phyloP scores from a whole-genome alignment of 805 yeast species.

The Spathaspora arborariae region DNA sequence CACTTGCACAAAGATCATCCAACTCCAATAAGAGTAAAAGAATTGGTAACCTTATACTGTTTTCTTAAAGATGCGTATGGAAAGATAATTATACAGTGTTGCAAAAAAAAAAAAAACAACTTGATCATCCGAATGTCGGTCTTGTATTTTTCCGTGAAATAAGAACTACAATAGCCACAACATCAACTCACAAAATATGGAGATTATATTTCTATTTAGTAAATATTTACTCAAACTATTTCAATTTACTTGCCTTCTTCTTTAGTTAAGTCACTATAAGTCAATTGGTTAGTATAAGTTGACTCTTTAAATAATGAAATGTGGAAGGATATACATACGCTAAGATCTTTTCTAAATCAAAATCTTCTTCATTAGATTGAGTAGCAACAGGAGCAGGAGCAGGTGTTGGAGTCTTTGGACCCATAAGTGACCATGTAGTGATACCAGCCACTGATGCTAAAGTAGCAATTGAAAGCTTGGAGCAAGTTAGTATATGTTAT shows the following conservation, averaged over 20 bases:
- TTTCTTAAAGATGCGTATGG: too few species aligned
- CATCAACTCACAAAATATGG: neutral
- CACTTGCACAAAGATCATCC: too few species aligned
- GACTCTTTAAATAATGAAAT: neutral
- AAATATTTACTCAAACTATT: neutral
- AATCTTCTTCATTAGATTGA: slow-evolving; percentile 34
- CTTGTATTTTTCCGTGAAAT: neutral
- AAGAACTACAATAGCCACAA: neutral
- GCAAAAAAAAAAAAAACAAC: too few species aligned
- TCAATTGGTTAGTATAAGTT: slow-evolving; percentile 16
- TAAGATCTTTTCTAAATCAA: slow-evolving; percentile 40
- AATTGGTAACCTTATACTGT: too few species aligned
- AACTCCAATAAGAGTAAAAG: too few species aligned
- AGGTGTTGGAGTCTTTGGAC: slow-evolving; percentile 24
- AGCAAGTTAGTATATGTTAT: neutral
- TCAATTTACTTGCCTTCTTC: slow-evolving; percentile 33
- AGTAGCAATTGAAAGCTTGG: slow-evolving; percentile 38
- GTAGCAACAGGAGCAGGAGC: slow-evolving; percentile 21
- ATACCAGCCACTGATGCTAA: slow-evolving; percentile 37
- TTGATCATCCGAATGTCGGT: neutral
- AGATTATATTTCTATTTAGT: neutral
- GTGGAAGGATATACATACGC: slow-evolving; percentile 30
- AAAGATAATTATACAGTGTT: neutral
- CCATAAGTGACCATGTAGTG: slow-evolving; percentile 9
- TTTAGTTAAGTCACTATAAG: slow-evolving; percentile 38